These are phyloP conservation scores for Graphilbum sp. DNA, from an alignment of 2,329 filamentous ascomycete genomes.

Conservation along the genomic window DNA sequence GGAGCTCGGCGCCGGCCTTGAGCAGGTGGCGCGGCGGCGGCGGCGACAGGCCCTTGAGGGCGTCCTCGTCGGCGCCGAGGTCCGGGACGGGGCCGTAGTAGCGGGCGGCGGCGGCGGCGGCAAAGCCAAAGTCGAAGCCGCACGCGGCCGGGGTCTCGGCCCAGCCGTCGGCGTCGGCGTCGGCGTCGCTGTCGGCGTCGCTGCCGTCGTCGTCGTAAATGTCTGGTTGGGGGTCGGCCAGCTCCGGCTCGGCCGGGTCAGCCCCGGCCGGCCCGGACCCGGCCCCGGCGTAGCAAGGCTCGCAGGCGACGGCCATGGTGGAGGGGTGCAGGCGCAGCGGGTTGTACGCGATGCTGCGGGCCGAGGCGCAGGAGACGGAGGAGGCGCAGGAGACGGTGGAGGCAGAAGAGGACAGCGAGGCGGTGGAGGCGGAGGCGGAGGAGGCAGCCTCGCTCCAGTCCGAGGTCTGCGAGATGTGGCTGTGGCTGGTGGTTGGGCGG, in stretches of 20 bases:
- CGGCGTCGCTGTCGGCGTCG: not conserved
- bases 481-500: not conserved
- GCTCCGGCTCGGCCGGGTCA: no score
- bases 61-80: not conserved
- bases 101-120: not conserved
- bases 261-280: no score
- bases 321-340: constrained; percentile 18
- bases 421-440: constrained; percentile 2
- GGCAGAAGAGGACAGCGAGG: constrained; percentile 1
- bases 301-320: not conserved
- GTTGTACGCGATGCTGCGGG: constrained; percentile 13
- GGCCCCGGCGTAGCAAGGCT: not conserved
- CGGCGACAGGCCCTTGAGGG: constrained; percentile 6
- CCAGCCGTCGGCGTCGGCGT: not conserved
- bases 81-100: no score
- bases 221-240: no score
- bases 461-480: constrained; percentile 5
- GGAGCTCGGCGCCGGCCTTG: constrained; percentile 5
- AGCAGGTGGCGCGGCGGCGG: constrained; percentile 8
- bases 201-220: constrained; percentile 2
- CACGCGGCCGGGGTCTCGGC: not conserved
- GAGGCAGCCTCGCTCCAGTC: constrained; percentile 3
- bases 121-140: not conserved
- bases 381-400: constrained; percentile 1
- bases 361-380: not conserved